Evolutionary conservation across 2,329 filamentous ascomycete species (phyloP).

Genomic region (Fusarium beomiforme): DNA sequence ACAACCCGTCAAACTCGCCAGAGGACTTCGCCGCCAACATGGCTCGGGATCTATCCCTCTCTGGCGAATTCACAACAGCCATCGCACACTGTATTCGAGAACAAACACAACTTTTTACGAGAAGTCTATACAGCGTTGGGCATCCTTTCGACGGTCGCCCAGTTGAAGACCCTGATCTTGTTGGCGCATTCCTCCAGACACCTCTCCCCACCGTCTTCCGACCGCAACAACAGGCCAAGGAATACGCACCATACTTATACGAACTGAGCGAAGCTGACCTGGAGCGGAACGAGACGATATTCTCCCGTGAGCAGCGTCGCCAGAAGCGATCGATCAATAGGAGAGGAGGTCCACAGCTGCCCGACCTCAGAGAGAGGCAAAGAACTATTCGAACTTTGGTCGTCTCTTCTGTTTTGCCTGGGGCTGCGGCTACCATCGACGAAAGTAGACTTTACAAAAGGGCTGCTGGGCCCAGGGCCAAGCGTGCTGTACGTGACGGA

Average conservation of each 20-base stretch:
- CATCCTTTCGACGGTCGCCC: constrained; percentile 96
- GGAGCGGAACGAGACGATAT: constrained; percentile 89
- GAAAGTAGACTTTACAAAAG: constrained; percentile 90
- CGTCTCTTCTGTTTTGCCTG: constrained; percentile 91
- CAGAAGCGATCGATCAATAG: constrained; percentile 97
- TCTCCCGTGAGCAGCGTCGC: constrained; percentile 90
- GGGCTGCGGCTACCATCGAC: constrained; percentile 81
- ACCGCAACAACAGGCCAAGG: constrained; percentile 91
- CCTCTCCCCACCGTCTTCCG: constrained; percentile 86
- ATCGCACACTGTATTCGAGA: constrained; percentile 98
- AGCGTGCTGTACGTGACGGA: constrained; percentile 67
- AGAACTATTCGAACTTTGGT: constrained; percentile 92
- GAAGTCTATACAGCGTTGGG: constrained; percentile 90
- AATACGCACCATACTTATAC: constrained; percentile 92
- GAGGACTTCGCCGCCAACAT: constrained; percentile 94
- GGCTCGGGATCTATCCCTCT: constrained; percentile 88
- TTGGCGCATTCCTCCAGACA: constrained; percentile 84
- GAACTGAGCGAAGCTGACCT: constrained; percentile 92
- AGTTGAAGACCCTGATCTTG: constrained; percentile 90
- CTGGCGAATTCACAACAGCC: constrained; percentile 95
- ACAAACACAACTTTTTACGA: constrained; percentile 92
- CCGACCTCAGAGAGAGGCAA: constrained; percentile 95
- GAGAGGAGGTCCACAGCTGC: constrained; percentile 88
- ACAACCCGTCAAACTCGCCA: constrained; percentile 91
- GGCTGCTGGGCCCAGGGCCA: constrained; percentile 67